Evolutionary conservation across 163 green algal species (phyloP), one percentile per base, ranked within the genome.

Genomic region (Scenedesmus sp.): DNA sequence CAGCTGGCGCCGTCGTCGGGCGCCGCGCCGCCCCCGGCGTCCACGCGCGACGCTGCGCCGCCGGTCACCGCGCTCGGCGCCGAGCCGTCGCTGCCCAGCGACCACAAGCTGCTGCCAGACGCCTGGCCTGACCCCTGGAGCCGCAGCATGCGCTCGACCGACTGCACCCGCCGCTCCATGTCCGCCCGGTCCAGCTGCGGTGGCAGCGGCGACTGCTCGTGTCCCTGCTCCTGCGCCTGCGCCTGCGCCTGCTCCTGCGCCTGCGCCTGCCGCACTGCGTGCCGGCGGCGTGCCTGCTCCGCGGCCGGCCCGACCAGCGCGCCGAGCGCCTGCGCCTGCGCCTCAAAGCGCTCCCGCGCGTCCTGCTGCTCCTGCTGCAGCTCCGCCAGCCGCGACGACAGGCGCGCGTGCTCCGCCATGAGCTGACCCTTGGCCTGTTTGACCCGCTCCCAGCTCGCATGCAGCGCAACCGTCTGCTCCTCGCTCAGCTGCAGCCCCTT

Each of bases 311-410:
- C n/a, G n/a, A n/a, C n/a, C n/a, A n/a, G n/a, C n/a, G n/a, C n/a
- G n/a, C n/a, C n/a, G n/a, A n/a, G 39, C 6, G 6, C 5, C 51
- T 70, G 62, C 18, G 36, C 36, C 2, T 24, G 31, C 62, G 50
- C 34, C 3, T 45, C 62, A 26, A 70, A 70, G 5, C 54, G 62
- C 15, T 56, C n/a, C n/a, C 54, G 15, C 20, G 14, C n/a, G 14
- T 33, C 14, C 18, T 54, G 20, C 63, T 72, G 63, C 63, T 60
- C 42, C 63, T 72, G 63, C 44, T 57, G 64, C 47, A 63, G 64
- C 47, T 74, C 5, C 14, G 44, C 36, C 22, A 74, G 42, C 13
- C 64, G 24, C 5, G 18, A 18, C 18, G 31, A 28, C 17, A 75
- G 65, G 15, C 2, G 11, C 9, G 31, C 24, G 33, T 75, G 65